Evolutionary conservation across 495 filamentous ascomycete species (phyloP), one percentile per base, ranked within the genome.

Genomic region (Aspergillus conjunctus): DNA sequence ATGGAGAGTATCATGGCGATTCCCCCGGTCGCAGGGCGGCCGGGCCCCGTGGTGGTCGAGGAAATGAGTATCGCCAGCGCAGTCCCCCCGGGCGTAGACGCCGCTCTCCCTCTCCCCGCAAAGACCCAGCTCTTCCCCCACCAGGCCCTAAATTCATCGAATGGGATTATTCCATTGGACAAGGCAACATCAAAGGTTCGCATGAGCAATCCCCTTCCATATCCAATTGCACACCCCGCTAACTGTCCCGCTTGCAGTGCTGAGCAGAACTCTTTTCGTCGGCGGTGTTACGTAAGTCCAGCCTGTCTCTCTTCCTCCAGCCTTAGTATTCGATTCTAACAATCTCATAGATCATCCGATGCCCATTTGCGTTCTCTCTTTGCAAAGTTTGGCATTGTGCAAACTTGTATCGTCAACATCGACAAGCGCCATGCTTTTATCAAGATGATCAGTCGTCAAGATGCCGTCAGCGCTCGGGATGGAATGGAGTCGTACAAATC

Each of bases 401-500:
- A 99, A 68, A 96, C 92, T 11, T 97, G 92, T 73, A 99, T 99
- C 61, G 93, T 97, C 67, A 96, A 98, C 75, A 87, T 88, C 59
- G 95, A 98, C 65, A 98, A 97, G 75, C 89, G 94, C 21, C 95
- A 98, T 75, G 94, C 94, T 12, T 99, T 99, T 68, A 93, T 99
- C 62, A 99, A 99, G 74, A 98, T 99, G 94, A 83, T 92, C 58
- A 91, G 83, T 56, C 92, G 95, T 22, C 78, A 83, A 31, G 92
- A 97, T 69, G 93, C 94, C 11, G 82, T 96, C 30, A 73, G 70
- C 52, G 94, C 94, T 51, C 91, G 94, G 61, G 85, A 89, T n/a
- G 91, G 87, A 44, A 97, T 98, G 92, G 92, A 97, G 65, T 88
- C 86, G 5, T 82, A 85, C 64, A 85, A 87, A 57, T 81, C 82